phyloP scores from a whole-genome alignment of 768 basidiomycete genomes.

The Trametes elegans region DNA sequence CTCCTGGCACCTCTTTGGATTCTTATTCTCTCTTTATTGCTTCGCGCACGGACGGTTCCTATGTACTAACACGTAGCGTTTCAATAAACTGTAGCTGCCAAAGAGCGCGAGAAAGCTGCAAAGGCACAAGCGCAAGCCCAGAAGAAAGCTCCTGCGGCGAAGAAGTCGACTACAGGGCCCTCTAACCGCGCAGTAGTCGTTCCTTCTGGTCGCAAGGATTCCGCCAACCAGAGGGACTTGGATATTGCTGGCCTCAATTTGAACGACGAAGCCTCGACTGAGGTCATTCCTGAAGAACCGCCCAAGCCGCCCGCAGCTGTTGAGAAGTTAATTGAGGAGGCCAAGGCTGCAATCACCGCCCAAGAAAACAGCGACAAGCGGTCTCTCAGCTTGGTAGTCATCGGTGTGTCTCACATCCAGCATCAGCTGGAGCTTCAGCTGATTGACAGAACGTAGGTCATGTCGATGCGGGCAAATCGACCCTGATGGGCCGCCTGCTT shows the following conservation, averaged over 20 bases:
- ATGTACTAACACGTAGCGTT: conserved; percentile 34
- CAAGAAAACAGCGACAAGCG: conserved; percentile 56
- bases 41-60: conserved; percentile 25
- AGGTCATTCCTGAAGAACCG: conserved; percentile 39
- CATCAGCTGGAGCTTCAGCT: background rate
- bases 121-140: conserved; percentile 49
- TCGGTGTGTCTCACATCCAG: conserved; percentile 53
- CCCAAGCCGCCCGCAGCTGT: conserved; percentile 64
- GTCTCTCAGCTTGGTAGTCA: conserved; percentile 83
- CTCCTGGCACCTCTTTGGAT: conserved; percentile 28
- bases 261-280: conserved; percentile 38
- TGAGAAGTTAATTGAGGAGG: conserved; percentile 86
- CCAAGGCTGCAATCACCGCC: conserved; percentile 47
- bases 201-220: conserved; percentile 36
- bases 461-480: conserved; percentile 98
- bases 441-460: conserved; percentile 58
- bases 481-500: conserved; percentile 90
- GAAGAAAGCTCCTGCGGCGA: conserved; percentile 31
- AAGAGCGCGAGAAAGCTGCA: conserved; percentile 75
- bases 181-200: conserved; percentile 38
- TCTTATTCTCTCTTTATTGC: conserved; percentile 37
- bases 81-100: conserved; percentile 56
- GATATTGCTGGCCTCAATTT: conserved; percentile 79
- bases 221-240: conserved; percentile 53
- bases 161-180: conserved; percentile 30